Evolutionary conservation across 2,329 filamentous ascomycete genomes (phyloP).

Genomic region (Ophiostoma montium): DNA sequence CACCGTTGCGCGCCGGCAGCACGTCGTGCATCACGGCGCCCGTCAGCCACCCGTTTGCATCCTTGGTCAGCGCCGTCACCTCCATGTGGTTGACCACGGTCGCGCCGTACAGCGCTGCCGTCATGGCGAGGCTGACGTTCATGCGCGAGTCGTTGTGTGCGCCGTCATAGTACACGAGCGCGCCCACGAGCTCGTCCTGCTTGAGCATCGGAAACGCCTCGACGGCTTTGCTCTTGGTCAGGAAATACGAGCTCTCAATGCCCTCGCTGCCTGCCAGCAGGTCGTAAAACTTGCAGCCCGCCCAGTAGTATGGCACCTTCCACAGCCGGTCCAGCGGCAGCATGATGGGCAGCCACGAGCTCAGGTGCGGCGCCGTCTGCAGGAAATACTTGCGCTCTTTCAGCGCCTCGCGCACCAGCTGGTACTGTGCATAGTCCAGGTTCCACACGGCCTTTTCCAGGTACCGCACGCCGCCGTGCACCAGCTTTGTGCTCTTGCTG

Average conservation of each 20-base stretch:
- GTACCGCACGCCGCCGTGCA: slow-evolving; percentile 76
- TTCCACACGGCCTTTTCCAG: slow-evolving; percentile 78
- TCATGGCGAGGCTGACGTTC: slow-evolving; percentile 73
- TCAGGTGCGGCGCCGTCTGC: slow-evolving; percentile 69
- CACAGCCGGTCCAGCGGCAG: slow-evolving; percentile 71
- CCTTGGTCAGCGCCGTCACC: slow-evolving; percentile 61
- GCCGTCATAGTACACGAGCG: slow-evolving; percentile 74
- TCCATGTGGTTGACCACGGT: slow-evolving; percentile 72
- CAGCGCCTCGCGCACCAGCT: slow-evolving; percentile 66
- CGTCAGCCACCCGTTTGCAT: slow-evolving; percentile 51
- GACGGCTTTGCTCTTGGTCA: slow-evolving; percentile 63
- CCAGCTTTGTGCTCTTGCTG: slow-evolving; percentile 76
- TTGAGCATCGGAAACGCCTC: slow-evolving; percentile 68
- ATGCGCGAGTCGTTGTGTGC: slow-evolving; percentile 79
- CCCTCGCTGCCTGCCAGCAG: slow-evolving; percentile 68
- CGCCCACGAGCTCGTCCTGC: slow-evolving; percentile 57
- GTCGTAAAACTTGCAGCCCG: slow-evolving; percentile 63
- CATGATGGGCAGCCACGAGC: slow-evolving; percentile 69
- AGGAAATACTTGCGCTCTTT: slow-evolving; percentile 73
- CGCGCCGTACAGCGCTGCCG: slow-evolving; percentile 64
- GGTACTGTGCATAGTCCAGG: slow-evolving; percentile 69
- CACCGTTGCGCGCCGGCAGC: slow-evolving; percentile 34
- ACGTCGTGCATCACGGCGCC: slow-evolving; percentile 55
- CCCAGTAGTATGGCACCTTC: slow-evolving; percentile 63
- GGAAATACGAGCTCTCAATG: slow-evolving; percentile 71